These are phyloP conservation scores for Orbilia ellipsospora DNA, from an alignment of 2,329 filamentous ascomycete species.

Conservation along the genomic window DNA sequence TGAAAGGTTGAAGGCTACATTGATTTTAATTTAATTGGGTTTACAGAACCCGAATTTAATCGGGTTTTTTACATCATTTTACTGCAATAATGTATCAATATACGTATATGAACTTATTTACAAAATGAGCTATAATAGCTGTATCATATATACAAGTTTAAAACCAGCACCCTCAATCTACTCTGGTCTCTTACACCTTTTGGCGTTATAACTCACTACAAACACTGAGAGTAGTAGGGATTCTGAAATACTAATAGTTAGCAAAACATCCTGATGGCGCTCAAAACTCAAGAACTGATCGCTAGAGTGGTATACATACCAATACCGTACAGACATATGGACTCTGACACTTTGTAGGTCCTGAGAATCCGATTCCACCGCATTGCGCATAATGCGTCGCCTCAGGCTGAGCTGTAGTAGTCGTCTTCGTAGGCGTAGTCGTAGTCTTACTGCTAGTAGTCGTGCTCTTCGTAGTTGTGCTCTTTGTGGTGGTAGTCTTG, in stretches of 20 bases:
- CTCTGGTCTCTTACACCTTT: too few species aligned
- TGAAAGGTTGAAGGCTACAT: too few species aligned
- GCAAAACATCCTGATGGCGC: neutral
- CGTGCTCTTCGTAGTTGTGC: slow-evolving; percentile 13
- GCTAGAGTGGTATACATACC: slow-evolving; percentile 25
- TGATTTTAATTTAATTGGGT: too few species aligned
- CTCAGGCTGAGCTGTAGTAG: slow-evolving; percentile 23
- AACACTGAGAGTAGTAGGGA: slow-evolving; percentile 60
- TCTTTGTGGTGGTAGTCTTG: slow-evolving; percentile 7
- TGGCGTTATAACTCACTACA: slow-evolving; percentile 50
- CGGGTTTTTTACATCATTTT: too few species aligned
- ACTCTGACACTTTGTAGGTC: slow-evolving; percentile 58
- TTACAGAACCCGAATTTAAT: too few species aligned
- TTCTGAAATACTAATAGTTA: slow-evolving; percentile 15
- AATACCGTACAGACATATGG: slow-evolving; percentile 26
- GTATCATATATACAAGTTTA: neutral
- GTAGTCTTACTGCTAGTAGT: slow-evolving; percentile 14
- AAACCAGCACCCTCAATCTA: too few species aligned
- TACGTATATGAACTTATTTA: neutral
- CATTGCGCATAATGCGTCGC: slow-evolving; percentile 60
- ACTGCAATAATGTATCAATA: too few species aligned
- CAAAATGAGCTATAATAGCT: neutral
- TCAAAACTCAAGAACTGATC: neutral
- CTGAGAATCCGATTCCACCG: slow-evolving; percentile 60
- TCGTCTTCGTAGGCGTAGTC: slow-evolving; percentile 3